Evolutionary conservation across 1,284 basidiomycete genomes (phyloP).

Genomic region (Boletus smithii): DNA sequence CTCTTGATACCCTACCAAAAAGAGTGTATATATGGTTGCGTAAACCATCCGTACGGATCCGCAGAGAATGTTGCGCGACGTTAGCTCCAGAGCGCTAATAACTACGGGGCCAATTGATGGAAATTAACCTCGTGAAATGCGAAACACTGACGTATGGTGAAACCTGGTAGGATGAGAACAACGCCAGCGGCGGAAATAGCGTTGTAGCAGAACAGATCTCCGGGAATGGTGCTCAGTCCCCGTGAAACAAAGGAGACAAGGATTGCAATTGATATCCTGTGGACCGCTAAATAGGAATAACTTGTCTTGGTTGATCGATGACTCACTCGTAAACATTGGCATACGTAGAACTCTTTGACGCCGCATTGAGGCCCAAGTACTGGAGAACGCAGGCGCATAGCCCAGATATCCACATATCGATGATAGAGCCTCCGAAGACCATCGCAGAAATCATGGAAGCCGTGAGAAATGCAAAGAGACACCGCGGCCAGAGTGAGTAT

Average conservation of each 20-base stretch:
- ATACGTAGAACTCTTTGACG: conserved; percentile 78
- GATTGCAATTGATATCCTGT: conserved; percentile 78
- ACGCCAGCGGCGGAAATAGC: conserved; percentile 81
- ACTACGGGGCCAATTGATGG: conserved; percentile 43
- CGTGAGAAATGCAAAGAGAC: conserved; percentile 69
- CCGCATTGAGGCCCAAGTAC: conserved; percentile 73
- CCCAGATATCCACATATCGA: conserved; percentile 81
- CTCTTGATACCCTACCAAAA: conserved; percentile 50
- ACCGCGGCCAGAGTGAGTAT: conserved; percentile 61
- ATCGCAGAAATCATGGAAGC: conserved; percentile 76
- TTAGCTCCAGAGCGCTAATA: conserved; percentile 78
- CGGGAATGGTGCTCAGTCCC: conserved; percentile 66
- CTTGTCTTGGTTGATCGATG: neutral
- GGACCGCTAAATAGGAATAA: neutral
- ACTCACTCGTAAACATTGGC: conserved; percentile 87
- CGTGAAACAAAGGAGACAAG: conserved; percentile 79
- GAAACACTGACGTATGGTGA: conserved; percentile 61
- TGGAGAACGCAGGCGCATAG: conserved; percentile 66
- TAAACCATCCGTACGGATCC: conserved; percentile 88
- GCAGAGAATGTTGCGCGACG: conserved; percentile 78
- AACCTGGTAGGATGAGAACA: conserved; percentile 76
- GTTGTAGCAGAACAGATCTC: conserved; percentile 75
- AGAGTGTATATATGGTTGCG: conserved; percentile 84
- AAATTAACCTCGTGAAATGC: conserved; percentile 7
- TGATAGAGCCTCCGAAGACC: conserved; percentile 77